phyloP scores from a whole-genome alignment of 192 early-diverging fungal genomes.

The Backusella liffmaniae region DNA sequence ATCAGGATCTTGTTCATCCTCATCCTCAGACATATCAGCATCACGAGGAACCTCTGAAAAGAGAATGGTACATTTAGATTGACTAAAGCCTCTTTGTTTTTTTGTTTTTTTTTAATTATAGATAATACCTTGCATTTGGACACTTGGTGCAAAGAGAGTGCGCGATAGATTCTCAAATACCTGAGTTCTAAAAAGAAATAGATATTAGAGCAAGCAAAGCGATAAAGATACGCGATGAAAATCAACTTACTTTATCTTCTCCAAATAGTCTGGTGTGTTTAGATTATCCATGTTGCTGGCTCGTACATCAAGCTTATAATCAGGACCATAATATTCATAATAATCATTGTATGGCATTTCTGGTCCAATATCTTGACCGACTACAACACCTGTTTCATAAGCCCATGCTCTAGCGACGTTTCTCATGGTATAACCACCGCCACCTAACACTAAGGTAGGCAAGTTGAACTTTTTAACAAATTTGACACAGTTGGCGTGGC shows the following conservation, averaged over 20 bases:
- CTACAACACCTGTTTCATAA: conserved; percentile 87
- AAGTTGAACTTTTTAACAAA: conserved; percentile 93
- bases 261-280: conserved; percentile 85
- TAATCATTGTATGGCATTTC: conserved; percentile 88
- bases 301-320: conserved; percentile 84
- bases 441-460: conserved; percentile 90
- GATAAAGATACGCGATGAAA: background rate
- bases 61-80: background rate
- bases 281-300: conserved; percentile 87
- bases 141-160: conserved; percentile 69
- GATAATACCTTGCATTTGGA: conserved; percentile 68
- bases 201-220: background rate
- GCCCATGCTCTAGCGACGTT: conserved; percentile 97
- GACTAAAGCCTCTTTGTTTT: too few relatives aligned
- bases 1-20: conserved; percentile 66
- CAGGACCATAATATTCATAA: conserved; percentile 89
- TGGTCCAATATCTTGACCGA: conserved; percentile 71
- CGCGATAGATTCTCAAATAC: conserved; percentile 71
- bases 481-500: conserved; percentile 88
- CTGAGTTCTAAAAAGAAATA: conserved; percentile 30
- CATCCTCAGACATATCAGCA: conserved; percentile 62
- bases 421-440: conserved; percentile 97
- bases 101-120: background rate
- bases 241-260: conserved; percentile 67
- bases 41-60: conserved; percentile 69